Base-by-base conservation (phyloP, 2,329 filamentous ascomycete species). In the Colletotrichum viniferum region DNA sequence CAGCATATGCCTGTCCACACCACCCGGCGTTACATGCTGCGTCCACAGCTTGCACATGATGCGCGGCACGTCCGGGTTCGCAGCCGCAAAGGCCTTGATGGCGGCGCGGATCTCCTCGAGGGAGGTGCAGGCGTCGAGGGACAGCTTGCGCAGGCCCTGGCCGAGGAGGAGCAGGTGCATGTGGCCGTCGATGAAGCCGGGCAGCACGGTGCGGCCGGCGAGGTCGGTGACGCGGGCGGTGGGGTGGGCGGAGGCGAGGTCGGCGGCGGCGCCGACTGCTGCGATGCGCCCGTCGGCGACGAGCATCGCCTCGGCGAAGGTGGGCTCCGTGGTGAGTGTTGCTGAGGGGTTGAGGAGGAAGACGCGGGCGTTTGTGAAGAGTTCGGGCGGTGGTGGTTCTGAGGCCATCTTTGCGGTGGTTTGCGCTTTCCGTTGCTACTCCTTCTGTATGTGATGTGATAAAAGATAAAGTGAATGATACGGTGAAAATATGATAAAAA, bases 141-240 rank as follows among this genome's bases (percentile, higher is more conserved):
- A 82, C 24, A 90, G 83, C 79, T 91, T 91, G 32, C 84, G 85
- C 21, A 91, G 83, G 0, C 88, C 87, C 76, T 90, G 88, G 2
- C 90, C 90, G 1, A 90, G 84, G 12, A 89, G 83, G 0, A 91
- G 84, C 12, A 92, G 84, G 78, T 92, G 90, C 81, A 90, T 86
- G 76, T 92, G 90, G 7, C 88, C 89, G 74, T 92, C 90, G 52
- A 91, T 87, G 81, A 92, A 91, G 16, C 89, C 87, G 0, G 90
- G 90, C 3, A 91, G 83, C 4, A 91, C 82, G 2, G 84, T 85
- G 26, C 79, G 79, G 2, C 84, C 83, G 2, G 71, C 38, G 32
- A 83, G 65, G 13, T 82, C 77, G 38, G 34, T 67, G 28, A 65
- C 8, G 8, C 26, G 28, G 10, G 52, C 10, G 3, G 55, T 18